Conservation (phyloP, 352 stramenopile genomes). For the Pythium dissimile region DNA sequence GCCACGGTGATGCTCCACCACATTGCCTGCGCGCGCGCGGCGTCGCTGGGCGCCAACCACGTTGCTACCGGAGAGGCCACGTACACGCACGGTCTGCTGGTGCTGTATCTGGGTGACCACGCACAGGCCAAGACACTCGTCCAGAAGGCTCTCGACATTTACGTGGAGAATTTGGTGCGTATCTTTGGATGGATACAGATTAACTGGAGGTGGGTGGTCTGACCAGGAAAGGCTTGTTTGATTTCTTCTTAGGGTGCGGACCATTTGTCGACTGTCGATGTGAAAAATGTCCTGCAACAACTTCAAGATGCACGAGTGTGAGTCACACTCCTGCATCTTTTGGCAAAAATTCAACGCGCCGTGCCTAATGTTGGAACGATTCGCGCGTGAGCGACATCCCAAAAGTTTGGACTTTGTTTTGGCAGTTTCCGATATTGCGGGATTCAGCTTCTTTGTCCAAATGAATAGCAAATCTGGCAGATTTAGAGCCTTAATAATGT, state of each 20-base stretch:
- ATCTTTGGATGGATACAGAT: neutral
- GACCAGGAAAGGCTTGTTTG: neutral
- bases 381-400: too few relatives aligned
- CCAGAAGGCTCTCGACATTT: slow-evolving; percentile 49
- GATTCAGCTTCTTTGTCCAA: too few relatives aligned
- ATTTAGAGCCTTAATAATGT: too few relatives aligned
- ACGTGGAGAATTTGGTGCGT: slow-evolving; percentile 49
- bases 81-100: slow-evolving; percentile 58
- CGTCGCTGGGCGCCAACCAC: slow-evolving; percentile 40
- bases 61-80: slow-evolving; percentile 56
- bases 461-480: too few relatives aligned
- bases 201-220: neutral
- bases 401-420: too few relatives aligned
- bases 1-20: slow-evolving; percentile 56
- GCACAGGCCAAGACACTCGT: slow-evolving; percentile 47
- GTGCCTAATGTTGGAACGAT: neutral
- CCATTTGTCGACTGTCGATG: neutral
- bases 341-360: neutral
- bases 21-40: slow-evolving; percentile 36
- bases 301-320: neutral
- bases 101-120: slow-evolving; percentile 50
- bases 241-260: neutral
- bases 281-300: neutral
- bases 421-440: too few relatives aligned
- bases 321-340: too few relatives aligned